These are phyloP conservation scores for Dacryopinax spathularia DNA, from an alignment of 768 basidiomycete genomes.

Conservation along the genomic window DNA sequence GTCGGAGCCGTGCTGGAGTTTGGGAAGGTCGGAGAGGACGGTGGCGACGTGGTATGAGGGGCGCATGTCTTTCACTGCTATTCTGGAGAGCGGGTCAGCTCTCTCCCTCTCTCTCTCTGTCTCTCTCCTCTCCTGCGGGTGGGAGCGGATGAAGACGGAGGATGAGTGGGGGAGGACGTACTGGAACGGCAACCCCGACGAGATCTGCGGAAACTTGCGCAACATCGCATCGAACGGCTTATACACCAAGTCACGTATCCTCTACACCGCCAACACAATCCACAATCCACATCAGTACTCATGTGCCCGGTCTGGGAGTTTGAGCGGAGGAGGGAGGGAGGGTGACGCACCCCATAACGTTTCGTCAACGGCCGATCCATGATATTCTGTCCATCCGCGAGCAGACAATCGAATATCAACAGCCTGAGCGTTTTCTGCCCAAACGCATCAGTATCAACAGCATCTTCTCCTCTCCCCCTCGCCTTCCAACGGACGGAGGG, in stretches of 20 bases:
- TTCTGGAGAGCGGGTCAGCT: slow-evolving; percentile 30
- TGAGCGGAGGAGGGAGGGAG: neutral
- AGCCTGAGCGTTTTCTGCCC: slow-evolving; percentile 64
- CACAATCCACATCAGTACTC: neutral
- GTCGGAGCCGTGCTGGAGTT: slow-evolving; percentile 80
- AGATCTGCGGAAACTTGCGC: slow-evolving; percentile 52
- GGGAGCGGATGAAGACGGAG: neutral
- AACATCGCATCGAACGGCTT: slow-evolving; percentile 63
- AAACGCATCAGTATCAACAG: slow-evolving; percentile 3
- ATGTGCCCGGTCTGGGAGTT: neutral
- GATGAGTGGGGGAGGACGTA: slow-evolving; percentile 29
- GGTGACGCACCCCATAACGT: slow-evolving; percentile 66
- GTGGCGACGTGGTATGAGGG: slow-evolving; percentile 77
- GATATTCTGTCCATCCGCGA: slow-evolving; percentile 71
- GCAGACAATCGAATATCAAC: slow-evolving; percentile 85
- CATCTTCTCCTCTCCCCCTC: slow-evolving; percentile 5
- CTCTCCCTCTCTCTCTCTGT: too few species aligned
- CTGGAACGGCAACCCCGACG: slow-evolving; percentile 63
- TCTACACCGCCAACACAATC: slow-evolving; percentile 29
- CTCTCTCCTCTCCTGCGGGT: too few species aligned
- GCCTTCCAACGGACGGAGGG: neutral
- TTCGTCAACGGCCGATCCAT: slow-evolving; percentile 72
- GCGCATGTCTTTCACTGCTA: slow-evolving; percentile 75
- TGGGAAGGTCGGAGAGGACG: slow-evolving; percentile 75
- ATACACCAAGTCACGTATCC: slow-evolving; percentile 68